These are phyloP conservation scores for Stylosanthes scabra DNA, from an alignment of 331 rosid species.

Conservation along the genomic window DNA sequence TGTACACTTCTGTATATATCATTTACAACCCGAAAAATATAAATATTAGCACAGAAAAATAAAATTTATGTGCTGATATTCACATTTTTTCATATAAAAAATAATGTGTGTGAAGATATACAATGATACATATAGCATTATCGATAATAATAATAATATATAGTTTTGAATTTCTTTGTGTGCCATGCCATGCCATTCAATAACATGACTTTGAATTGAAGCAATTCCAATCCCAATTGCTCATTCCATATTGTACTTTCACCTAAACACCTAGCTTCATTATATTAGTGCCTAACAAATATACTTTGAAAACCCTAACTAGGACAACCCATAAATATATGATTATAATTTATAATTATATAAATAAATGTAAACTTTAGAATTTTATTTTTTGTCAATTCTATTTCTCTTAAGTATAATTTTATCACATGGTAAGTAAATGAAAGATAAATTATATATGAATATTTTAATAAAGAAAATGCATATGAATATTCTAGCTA, in stretches of 20 bases:
- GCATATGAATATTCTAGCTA: constrained; percentile 1
- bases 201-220: constrained; percentile 28
- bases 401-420: background rate
- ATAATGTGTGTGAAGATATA: no score
- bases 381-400: background rate
- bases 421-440: no score
- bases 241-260: constrained; percentile 25
- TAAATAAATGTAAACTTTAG: no score
- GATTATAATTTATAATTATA: no score
- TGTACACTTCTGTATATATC: no score
- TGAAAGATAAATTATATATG: background rate
- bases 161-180: background rate
- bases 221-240: constrained; percentile 23
- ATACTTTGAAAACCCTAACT: background rate
- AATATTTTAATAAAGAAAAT: background rate
- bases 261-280: background rate
- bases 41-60: no score
- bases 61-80: no score
- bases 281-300: constrained; percentile 6
- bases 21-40: no score
- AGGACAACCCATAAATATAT: no score
- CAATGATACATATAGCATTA: no score
- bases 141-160: no score
- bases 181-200: constrained; percentile 29
- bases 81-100: no score